Evolutionary conservation across 768 basidiomycete genomes (phyloP), one percentile per base, ranked within the genome.

Genomic region (Amylocystis lapponica): DNA sequence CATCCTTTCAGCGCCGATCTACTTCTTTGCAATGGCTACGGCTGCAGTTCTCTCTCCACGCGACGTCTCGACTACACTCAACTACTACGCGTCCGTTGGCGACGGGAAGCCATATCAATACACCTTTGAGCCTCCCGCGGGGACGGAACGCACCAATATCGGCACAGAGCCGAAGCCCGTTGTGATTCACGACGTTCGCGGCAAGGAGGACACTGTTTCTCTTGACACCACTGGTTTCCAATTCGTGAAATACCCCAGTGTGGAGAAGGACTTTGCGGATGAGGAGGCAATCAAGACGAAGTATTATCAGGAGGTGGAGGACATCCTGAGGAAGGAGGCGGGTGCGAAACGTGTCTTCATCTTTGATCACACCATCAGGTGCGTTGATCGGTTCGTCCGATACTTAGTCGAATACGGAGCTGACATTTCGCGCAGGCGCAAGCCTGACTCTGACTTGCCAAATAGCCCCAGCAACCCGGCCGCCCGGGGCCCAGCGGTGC

Each of bases 161-260:
- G 50, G 50, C 13, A 21, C 31, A 6, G 53, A 55, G 23, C 26
- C 44, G 13, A 32, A 51, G 26, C 35, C 46, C 16, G 34, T 42
- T 1, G 36, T 51, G 33, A 36, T 59, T 8, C 51, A 59, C 25
- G 54, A 59, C 31, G 39, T 50, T n/a, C 57, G 58, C 26, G 58
- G 54, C 1, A 27, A 50, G 26, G 55, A 59, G 34, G 42, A 52
- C 42, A 44, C 44, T 1, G 49, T 61, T 27, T 46, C 46, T 4
- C 55, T 69, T 40, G 69, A 72, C 39, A 52, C 56, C 42, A 63
- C 64, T 21, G 72, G 72, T 10, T 74, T 74, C 58, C 63, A 65
- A 47, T 66, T 66, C 46, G 41, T 64, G 25, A 55, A 60, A 20
- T 34, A 52, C 21, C 54, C 54, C 3, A 62, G 60, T 36, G 42